phyloP scores from a whole-genome alignment of 2,329 filamentous ascomycete genomes.

The Monosporascus sp. region DNA sequence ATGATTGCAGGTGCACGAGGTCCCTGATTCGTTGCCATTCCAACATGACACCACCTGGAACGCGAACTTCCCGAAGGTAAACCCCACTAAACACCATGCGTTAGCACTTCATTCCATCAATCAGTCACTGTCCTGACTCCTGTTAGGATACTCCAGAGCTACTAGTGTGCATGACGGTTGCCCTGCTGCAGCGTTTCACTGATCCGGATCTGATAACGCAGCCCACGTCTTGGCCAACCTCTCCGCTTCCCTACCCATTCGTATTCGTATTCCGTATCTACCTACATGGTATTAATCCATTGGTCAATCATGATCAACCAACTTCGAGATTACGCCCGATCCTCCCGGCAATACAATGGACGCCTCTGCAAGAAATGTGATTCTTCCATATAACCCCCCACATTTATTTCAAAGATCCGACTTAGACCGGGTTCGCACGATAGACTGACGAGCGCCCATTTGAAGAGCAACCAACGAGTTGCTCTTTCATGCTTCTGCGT shows the following conservation, averaged over 20 bases:
- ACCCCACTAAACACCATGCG: not conserved
- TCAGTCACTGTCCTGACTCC: not conserved
- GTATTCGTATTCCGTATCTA: not conserved
- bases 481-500: too few species aligned
- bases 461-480: too few species aligned
- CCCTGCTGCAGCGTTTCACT: not conserved
- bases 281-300: too few species aligned
- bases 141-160: not conserved
- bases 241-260: not conserved
- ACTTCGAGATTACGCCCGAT: too few species aligned
- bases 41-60: not conserved
- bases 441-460: too few species aligned
- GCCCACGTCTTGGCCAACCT: not conserved
- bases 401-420: too few species aligned
- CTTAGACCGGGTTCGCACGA: too few species aligned
- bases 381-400: too few species aligned
- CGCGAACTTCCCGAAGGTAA: not conserved
- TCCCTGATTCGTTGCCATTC: not conserved
- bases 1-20: not conserved
- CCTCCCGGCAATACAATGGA: too few species aligned
- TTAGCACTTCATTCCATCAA: not conserved
- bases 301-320: too few species aligned
- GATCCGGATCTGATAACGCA: not conserved
- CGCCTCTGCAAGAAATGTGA: too few species aligned
- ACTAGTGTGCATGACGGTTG: not conserved